Conservation (phyloP, 2,329 filamentous ascomycete species). For the Aspergillus sp. region DNA sequence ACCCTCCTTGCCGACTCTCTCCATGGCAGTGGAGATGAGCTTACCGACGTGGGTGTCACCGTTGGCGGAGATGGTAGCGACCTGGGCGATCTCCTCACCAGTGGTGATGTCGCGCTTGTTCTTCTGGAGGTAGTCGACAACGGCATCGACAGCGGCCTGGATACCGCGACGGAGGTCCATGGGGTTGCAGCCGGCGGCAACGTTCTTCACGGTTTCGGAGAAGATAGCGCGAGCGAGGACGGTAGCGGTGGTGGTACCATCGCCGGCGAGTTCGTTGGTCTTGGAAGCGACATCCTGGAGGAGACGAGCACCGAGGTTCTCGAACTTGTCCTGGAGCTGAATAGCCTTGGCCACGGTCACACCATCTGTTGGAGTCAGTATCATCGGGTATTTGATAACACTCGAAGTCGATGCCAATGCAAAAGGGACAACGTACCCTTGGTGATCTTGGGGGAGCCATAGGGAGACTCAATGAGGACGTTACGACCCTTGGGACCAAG, state of each 20-base stretch:
- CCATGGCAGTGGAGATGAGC: conserved; percentile 97
- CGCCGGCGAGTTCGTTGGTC: conserved; percentile 98
- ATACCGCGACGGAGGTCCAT: conserved; percentile 98
- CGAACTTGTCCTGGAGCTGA: conserved; percentile 95
- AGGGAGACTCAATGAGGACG: conserved; percentile 97
- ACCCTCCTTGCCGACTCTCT: conserved; percentile 99
- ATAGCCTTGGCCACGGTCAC: conserved; percentile 88
- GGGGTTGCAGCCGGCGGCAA: conserved; percentile 98
- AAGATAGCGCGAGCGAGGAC: conserved; percentile 97
- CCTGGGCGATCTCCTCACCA: conserved; percentile 93
- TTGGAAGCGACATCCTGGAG: conserved; percentile 98
- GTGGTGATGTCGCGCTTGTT: conserved; percentile 99
- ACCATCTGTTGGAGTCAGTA: conserved; percentile 61
- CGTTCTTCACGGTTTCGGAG: conserved; percentile 99
- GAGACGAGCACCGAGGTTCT: conserved; percentile 95
- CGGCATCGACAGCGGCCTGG: conserved; percentile 91
- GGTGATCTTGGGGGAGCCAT: conserved; percentile 98
- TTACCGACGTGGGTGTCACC: conserved; percentile 92
- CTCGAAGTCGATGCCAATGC: background rate
- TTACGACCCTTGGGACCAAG: conserved; percentile 98
- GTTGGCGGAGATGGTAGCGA: conserved; percentile 97
- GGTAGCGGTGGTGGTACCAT: conserved; percentile 96
- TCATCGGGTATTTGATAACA: background rate
- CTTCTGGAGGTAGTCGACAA: conserved; percentile 88
- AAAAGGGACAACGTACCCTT: conserved; percentile 69